Percentiles rank a stretch among this genome's conserved stretches.
phyloP scores from a whole-genome alignment of 176 grass and related monocot species.

The Oryza meyeriana region DNA sequence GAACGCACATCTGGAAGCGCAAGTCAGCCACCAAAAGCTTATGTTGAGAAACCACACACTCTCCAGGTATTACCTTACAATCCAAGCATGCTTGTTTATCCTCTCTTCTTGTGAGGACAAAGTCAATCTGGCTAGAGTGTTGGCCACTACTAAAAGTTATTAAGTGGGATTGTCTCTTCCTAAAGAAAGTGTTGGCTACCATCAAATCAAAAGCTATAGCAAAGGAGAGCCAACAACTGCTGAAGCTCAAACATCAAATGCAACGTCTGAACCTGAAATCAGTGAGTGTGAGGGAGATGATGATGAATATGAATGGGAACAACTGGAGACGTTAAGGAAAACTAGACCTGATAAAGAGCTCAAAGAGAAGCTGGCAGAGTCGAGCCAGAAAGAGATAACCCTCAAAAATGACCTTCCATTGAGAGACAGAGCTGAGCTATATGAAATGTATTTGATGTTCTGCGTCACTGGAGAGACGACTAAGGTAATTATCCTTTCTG shows the following conservation, averaged over 20 bases:
- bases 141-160: too few species aligned
- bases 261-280: slow-evolving; percentile 34
- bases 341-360: slow-evolving; percentile 56
- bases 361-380: slow-evolving; percentile 53
- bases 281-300: slow-evolving; percentile 50
- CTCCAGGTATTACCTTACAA: too few species aligned
- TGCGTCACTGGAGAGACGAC: slow-evolving; percentile 86
- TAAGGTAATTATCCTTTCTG: too few species aligned
- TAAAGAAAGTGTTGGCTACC: too few species aligned
- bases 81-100: too few species aligned
- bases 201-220: too few species aligned
- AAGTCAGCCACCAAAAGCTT: too few species aligned
- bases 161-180: too few species aligned
- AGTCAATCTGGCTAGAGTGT: too few species aligned
- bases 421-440: slow-evolving; percentile 80
- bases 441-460: slow-evolving; percentile 79
- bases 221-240: slow-evolving; percentile 65
- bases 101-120: too few species aligned
- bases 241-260: slow-evolving; percentile 47
- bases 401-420: slow-evolving; percentile 83
- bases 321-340: slow-evolving; percentile 68
- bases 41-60: too few species aligned
- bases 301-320: slow-evolving; percentile 70
- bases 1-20: too few species aligned
- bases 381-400: slow-evolving; percentile 90